A percentile compares a stretch with the other conserved stretches of the same genome.
Conservation (phyloP, 73 alveolate species). For the Paraurostyla sp. region DNA sequence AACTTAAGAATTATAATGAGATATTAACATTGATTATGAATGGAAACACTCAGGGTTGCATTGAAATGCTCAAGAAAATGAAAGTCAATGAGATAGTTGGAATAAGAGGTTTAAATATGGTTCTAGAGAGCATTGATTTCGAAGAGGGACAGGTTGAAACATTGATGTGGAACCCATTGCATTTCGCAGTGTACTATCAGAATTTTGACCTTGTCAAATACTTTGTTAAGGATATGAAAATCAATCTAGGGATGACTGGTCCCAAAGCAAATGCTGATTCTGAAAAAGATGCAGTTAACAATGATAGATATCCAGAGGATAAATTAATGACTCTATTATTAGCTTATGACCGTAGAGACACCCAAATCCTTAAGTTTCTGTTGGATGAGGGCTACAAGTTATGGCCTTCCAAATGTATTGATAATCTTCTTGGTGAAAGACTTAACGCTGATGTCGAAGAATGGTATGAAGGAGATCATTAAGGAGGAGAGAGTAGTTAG, state of each 20-base stretch:
- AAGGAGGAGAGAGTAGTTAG: conserved; percentile 4
- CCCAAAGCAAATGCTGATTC: conserved; percentile 41
- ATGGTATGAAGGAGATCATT: background rate
- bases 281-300: conserved; percentile 50
- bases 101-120: conserved; percentile 48
- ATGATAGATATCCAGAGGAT: conserved; percentile 47
- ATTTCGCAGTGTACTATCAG: conserved; percentile 57
- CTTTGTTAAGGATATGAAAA: conserved; percentile 39
- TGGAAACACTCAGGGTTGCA: background rate
- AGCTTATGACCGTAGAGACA: conserved; percentile 40
- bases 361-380: conserved; percentile 12
- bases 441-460: conserved; percentile 19
- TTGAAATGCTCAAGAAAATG: background rate
- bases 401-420: conserved; percentile 43
- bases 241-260: conserved; percentile 23
- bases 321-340: conserved; percentile 21
- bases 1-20: background rate
- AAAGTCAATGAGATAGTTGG: background rate
- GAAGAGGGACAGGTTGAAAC: conserved; percentile 25
- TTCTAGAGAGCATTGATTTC: background rate
- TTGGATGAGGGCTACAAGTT: conserved; percentile 27
- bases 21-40: background rate
- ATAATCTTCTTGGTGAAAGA: conserved; percentile 5
- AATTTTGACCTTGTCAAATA: conserved; percentile 21
- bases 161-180: conserved; percentile 59